Evolutionary conservation across 2,329 filamentous ascomycete genomes (phyloP).

Genomic region (Fusarium secorum): DNA sequence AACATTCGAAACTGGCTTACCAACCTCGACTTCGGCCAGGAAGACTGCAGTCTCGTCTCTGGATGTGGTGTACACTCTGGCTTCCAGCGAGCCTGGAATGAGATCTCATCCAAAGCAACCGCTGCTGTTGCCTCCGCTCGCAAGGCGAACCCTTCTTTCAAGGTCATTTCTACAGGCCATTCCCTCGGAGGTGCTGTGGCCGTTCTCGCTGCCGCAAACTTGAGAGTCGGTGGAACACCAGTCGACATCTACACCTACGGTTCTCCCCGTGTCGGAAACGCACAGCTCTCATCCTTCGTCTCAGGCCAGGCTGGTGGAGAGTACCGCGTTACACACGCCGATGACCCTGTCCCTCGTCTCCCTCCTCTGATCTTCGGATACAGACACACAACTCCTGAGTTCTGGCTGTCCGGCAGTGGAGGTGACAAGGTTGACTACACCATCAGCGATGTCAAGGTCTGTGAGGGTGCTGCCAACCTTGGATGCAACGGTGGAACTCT

Average conservation of each 20-base stretch:
- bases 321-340: conserved; percentile 71
- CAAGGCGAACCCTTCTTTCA: conserved; percentile 58
- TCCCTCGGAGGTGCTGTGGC: conserved; percentile 73
- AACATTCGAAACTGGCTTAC: conserved; percentile 69
- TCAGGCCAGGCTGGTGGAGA: conserved; percentile 59
- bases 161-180: conserved; percentile 69
- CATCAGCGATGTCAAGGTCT: conserved; percentile 54
- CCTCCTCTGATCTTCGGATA: conserved; percentile 69
- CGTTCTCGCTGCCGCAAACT: conserved; percentile 64
- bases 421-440: conserved; percentile 47
- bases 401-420: conserved; percentile 61
- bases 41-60: conserved; percentile 43
- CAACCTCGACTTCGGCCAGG: conserved; percentile 52
- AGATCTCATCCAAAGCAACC: conserved; percentile 55
- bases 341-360: conserved; percentile 73
- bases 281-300: conserved; percentile 61
- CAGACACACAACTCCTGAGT: conserved; percentile 74
- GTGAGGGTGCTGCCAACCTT: conserved; percentile 57
- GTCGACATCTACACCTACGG: conserved; percentile 72
- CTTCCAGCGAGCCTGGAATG: conserved; percentile 66
- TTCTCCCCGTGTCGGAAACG: conserved; percentile 70
- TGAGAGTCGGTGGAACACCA: conserved; percentile 57
- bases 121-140: conserved; percentile 54
- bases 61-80: conserved; percentile 64
- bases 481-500: conserved; percentile 60